Evolutionary conservation across 2,329 filamentous ascomycete genomes (phyloP).

Genomic region (Triangularia setosa): DNA sequence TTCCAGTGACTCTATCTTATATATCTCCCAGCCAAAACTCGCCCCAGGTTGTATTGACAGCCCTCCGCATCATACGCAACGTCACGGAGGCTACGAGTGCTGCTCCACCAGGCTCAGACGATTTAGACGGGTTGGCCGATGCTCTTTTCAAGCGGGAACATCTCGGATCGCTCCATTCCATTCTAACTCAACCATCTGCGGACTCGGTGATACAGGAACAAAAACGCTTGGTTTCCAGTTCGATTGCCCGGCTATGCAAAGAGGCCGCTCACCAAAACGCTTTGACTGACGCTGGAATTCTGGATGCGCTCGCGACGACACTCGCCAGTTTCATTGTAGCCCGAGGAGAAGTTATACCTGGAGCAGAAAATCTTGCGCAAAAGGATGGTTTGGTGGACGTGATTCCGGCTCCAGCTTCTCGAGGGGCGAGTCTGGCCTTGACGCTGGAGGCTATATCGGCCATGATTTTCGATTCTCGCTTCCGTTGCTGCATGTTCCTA

Average conservation of each 20-base stretch:
- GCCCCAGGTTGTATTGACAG: slow-evolving; percentile 64
- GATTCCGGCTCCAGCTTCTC: slow-evolving; percentile 60
- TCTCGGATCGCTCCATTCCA: slow-evolving; percentile 59
- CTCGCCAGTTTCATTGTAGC: slow-evolving; percentile 68
- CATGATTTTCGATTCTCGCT: slow-evolving; percentile 75
- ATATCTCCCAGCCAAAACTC: slow-evolving; percentile 63
- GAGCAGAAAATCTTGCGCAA: slow-evolving; percentile 53
- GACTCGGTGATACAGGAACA: slow-evolving; percentile 56
- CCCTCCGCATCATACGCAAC: slow-evolving; percentile 69
- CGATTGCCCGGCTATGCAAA: slow-evolving; percentile 59
- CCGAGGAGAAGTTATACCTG: slow-evolving; percentile 65
- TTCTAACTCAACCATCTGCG: slow-evolving; percentile 58
- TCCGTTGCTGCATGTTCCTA: slow-evolving; percentile 67
- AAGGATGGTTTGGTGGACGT: slow-evolving; percentile 52
- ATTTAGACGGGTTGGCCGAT: slow-evolving; percentile 53
- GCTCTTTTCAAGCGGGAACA: slow-evolving; percentile 60
- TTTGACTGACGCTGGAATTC: slow-evolving; percentile 67
- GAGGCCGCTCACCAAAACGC: slow-evolving; percentile 66
- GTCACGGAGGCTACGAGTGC: slow-evolving; percentile 63
- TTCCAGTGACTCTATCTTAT: slow-evolving; percentile 67
- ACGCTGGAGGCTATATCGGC: slow-evolving; percentile 74
- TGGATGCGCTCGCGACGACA: slow-evolving; percentile 73
- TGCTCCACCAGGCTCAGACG: slow-evolving; percentile 43
- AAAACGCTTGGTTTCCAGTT: slow-evolving; percentile 54
- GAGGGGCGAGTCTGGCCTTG: slow-evolving; percentile 57